Percentiles rank a stretch among this genome's conserved stretches.
Conservation (phyloP, 2,329 filamentous ascomycete species). For the Paraphoma chrysanthemicola region DNA sequence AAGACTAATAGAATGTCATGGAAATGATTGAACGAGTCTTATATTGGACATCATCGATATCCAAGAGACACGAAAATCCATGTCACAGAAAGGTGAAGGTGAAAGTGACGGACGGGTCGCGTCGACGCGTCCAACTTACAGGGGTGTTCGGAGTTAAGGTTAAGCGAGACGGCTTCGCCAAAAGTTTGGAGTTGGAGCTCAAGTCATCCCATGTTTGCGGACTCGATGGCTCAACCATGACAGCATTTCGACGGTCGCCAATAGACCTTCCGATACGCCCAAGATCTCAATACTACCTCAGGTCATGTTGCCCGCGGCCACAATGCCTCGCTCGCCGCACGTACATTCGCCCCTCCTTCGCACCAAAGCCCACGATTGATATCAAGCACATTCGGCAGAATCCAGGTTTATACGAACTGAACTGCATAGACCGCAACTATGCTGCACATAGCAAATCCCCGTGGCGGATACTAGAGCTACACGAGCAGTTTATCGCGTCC, state of each 20-base stretch:
- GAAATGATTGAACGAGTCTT: neutral
- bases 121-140: slow-evolving; percentile 9
- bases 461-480: slow-evolving; percentile 60
- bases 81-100: neutral
- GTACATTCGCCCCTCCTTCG: slow-evolving; percentile 68
- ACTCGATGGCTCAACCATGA: slow-evolving; percentile 27
- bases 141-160: slow-evolving; percentile 7
- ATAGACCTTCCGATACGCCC: slow-evolving; percentile 20
- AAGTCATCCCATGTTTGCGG: slow-evolving; percentile 7
- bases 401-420: slow-evolving; percentile 78
- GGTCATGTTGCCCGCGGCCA: slow-evolving; percentile 6
- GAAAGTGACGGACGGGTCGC: slow-evolving; percentile 1
- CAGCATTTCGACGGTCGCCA: slow-evolving; percentile 21
- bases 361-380: slow-evolving; percentile 81
- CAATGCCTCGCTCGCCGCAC: slow-evolving; percentile 49
- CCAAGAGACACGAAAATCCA: neutral
- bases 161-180: slow-evolving; percentile 13
- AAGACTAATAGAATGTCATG: neutral
- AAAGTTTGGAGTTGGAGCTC: slow-evolving; percentile 14
- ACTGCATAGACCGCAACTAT: slow-evolving; percentile 88
- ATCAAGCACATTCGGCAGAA: slow-evolving; percentile 90
- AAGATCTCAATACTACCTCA: slow-evolving; percentile 3
- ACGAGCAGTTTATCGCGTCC: slow-evolving; percentile 54
- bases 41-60: neutral
- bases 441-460: slow-evolving; percentile 59